These are phyloP conservation scores for Sugiyamaella neomexicana DNA, from an alignment of 1,139 yeast species.

Conservation along the genomic window DNA sequence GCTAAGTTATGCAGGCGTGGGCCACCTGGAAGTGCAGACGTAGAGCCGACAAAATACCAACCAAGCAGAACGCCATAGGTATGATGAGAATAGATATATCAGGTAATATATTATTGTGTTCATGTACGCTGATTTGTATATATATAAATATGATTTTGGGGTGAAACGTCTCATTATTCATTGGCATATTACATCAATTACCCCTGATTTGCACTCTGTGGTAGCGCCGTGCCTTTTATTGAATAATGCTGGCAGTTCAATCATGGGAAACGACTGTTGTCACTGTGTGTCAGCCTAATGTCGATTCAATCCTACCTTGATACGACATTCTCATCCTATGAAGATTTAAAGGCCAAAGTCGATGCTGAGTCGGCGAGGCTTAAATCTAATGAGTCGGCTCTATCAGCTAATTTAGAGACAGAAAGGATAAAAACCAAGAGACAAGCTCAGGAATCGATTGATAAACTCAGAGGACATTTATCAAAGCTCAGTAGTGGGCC, in stretches of 20 bases:
- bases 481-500: constrained; percentile 5
- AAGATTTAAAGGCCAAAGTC: constrained; percentile 23
- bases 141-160: too few species aligned
- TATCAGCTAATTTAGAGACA: constrained; percentile 15
- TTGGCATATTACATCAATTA: too few species aligned
- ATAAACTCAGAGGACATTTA: constrained; percentile 17
- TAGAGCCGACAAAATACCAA: too few species aligned
- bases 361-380: constrained; percentile 27
- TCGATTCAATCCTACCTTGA: constrained; percentile 24
- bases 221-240: too few species aligned
- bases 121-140: too few species aligned
- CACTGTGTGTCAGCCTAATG: constrained; percentile 1
- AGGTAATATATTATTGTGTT: too few species aligned
- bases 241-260: not conserved
- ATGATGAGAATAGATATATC: too few species aligned
- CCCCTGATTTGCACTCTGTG: too few species aligned
- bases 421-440: constrained; percentile 16
- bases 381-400: constrained; percentile 18
- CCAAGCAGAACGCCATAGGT: too few species aligned
- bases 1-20: too few species aligned
- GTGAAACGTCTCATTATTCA: not conserved
- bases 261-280: not conserved
- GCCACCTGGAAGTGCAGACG: too few species aligned
- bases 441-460: constrained; percentile 18
- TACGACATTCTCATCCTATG: constrained; percentile 26